Percentiles rank a stretch among this genome's conserved stretches.
Conservation (phyloP, 1,139 yeast species). For the Kodamaea derodonti region DNA sequence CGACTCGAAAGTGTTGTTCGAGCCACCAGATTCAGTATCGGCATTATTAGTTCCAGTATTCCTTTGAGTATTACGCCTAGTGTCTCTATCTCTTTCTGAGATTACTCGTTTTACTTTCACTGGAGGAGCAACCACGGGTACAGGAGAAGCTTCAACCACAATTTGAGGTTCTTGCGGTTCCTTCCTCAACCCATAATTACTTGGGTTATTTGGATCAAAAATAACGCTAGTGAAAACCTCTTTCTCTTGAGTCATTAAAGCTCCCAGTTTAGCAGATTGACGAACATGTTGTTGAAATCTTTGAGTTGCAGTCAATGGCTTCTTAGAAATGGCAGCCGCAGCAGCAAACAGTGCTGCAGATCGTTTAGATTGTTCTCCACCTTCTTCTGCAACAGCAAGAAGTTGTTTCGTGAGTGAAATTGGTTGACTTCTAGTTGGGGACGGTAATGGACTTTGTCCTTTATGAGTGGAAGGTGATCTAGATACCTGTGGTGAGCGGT, state of each 20-base stretch:
- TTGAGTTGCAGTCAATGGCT: constrained; percentile 34
- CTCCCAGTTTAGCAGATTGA: constrained; percentile 38
- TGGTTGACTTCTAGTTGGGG: constrained; percentile 10
- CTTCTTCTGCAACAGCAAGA: constrained; percentile 23
- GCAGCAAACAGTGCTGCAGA: constrained; percentile 8
- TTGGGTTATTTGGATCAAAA: constrained; percentile 41
- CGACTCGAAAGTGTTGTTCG: constrained; percentile 7
- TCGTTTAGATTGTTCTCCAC: constrained; percentile 7
- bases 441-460: not conserved
- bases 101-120: not conserved
- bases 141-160: not conserved
- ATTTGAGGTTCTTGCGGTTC: constrained; percentile 7
- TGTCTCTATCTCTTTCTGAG: constrained; percentile 25
- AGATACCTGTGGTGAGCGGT: constrained; percentile 12
- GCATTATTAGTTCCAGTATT: constrained; percentile 23
- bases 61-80: constrained; percentile 30
- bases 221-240: constrained; percentile 34
- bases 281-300: constrained; percentile 39
- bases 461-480: constrained; percentile 5
- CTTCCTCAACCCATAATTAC: constrained; percentile 23
- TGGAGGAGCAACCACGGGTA: constrained; percentile 1
- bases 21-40: constrained; percentile 9
- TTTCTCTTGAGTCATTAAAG: constrained; percentile 37
- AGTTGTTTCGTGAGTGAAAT: constrained; percentile 11
- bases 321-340: constrained; percentile 3